Percentiles rank a stretch among this genome's conserved stretches.
phyloP scores from a whole-genome alignment of 345 rosid species.

The Brassica incana region DNA sequence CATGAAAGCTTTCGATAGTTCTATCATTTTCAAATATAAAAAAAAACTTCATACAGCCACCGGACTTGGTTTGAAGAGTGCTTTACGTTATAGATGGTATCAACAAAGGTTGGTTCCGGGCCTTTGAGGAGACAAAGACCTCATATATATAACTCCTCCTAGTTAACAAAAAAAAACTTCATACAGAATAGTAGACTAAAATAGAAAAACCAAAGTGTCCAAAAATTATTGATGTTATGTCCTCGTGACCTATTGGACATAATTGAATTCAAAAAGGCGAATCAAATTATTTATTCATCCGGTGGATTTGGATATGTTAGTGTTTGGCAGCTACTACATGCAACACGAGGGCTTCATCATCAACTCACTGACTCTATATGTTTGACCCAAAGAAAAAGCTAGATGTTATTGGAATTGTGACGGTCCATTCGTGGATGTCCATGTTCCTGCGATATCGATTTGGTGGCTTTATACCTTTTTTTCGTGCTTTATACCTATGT shows the following conservation, averaged over 20 bases:
- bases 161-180: not conserved
- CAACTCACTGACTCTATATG: slow-evolving; percentile 30
- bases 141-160: too few relatives aligned
- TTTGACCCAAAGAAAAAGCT: slow-evolving; percentile 29
- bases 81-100: too few relatives aligned
- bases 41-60: not conserved
- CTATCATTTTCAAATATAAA: not conserved
- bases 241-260: slow-evolving; percentile 2
- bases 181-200: not conserved
- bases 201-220: not conserved
- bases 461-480: slow-evolving; percentile 8
- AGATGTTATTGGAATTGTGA: slow-evolving; percentile 32
- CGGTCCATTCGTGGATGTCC: slow-evolving; percentile 39
- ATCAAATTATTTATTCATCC: slow-evolving; percentile 12
- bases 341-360: slow-evolving; percentile 38
- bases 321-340: slow-evolving; percentile 38
- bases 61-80: too few relatives aligned
- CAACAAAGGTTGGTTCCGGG: too few relatives aligned
- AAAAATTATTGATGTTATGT: slow-evolving; percentile 4
- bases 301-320: slow-evolving; percentile 30
- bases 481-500: not conserved
- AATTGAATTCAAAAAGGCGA: slow-evolving; percentile 36
- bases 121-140: too few relatives aligned
- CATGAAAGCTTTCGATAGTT: slow-evolving; percentile 18
- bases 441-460: slow-evolving; percentile 25